Evolutionary conservation across 2,329 filamentous ascomycete species (phyloP).

Genomic region (Helotiales sp.): DNA sequence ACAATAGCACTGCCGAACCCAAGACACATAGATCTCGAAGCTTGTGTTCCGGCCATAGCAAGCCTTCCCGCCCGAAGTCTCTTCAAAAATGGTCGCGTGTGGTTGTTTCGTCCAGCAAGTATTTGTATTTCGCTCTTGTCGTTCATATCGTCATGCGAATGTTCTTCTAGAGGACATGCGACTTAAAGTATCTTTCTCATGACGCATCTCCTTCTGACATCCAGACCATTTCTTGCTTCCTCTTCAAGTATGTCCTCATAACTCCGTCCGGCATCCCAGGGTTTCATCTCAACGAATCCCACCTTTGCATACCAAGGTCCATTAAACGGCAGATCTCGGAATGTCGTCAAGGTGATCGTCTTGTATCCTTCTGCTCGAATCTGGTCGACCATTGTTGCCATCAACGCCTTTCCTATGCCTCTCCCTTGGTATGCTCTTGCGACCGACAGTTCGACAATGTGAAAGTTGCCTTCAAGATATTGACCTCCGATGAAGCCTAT

Average conservation of each 20-base stretch:
- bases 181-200: constrained; percentile 30
- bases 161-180: not conserved
- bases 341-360: constrained; percentile 33
- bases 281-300: constrained; percentile 30
- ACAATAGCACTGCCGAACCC: not conserved
- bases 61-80: not conserved
- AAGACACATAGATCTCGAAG: not conserved
- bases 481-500: constrained; percentile 33
- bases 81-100: not conserved
- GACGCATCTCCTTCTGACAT: constrained; percentile 28
- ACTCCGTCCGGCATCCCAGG: constrained; percentile 24
- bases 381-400: constrained; percentile 30
- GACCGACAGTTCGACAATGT: constrained; percentile 34
- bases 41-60: not conserved
- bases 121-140: not conserved
- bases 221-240: constrained; percentile 29
- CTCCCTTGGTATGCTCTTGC: constrained; percentile 30
- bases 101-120: not conserved
- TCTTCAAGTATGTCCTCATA: constrained; percentile 27
- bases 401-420: constrained; percentile 32
- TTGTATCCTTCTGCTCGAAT: constrained; percentile 28
- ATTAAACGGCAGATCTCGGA: constrained; percentile 31
- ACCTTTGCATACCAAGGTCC: constrained; percentile 33
- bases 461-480: constrained; percentile 31
- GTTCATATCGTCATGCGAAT: not conserved